These are phyloP conservation scores for Gonium pectorale DNA, from an alignment of 139 green algal species.

Conservation along the genomic window DNA sequence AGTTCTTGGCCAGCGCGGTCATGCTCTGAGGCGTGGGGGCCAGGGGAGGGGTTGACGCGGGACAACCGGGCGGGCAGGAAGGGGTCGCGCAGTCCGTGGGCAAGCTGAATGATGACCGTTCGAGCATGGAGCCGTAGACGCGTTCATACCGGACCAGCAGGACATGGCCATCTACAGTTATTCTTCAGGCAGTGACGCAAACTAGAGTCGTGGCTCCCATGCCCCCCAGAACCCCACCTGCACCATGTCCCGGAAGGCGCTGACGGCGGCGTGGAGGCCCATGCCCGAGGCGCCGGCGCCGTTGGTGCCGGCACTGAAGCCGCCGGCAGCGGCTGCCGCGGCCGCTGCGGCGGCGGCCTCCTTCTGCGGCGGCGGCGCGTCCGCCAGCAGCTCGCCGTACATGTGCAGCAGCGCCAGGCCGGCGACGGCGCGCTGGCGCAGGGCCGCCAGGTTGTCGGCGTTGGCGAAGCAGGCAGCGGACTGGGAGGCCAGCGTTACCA, in stretches of 20 bases:
- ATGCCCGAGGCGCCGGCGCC: background rate
- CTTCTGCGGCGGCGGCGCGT: background rate
- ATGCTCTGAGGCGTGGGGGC: too few species aligned
- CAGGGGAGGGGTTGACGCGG: too few species aligned
- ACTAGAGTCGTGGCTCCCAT: too few species aligned
- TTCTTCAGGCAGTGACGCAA: too few species aligned
- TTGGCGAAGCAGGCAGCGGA: slow-evolving; percentile 16
- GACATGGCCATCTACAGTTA: too few species aligned
- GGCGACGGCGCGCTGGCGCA: slow-evolving; percentile 8
- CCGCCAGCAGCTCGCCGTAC: slow-evolving; percentile 11
- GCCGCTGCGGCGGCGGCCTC: background rate
- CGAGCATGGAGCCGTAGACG: too few species aligned
- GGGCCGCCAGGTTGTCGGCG: slow-evolving; percentile 34
- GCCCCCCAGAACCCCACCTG: too few species aligned
- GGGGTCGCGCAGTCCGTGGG: too few species aligned
- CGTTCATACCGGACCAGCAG: too few species aligned
- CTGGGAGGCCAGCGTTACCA: slow-evolving; percentile 28
- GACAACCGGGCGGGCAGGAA: too few species aligned
- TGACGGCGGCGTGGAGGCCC: slow-evolving; percentile 9
- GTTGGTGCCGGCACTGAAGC: background rate
- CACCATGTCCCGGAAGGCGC: slow-evolving; percentile 9
- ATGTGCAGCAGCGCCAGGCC: slow-evolving; percentile 34
- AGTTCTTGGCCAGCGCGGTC: slow-evolving; percentile 9
- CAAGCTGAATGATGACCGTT: too few species aligned
- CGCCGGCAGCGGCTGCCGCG: background rate